Base-by-base conservation (phyloP, 495 filamentous ascomycete species). In the Tuber indicum region DNA sequence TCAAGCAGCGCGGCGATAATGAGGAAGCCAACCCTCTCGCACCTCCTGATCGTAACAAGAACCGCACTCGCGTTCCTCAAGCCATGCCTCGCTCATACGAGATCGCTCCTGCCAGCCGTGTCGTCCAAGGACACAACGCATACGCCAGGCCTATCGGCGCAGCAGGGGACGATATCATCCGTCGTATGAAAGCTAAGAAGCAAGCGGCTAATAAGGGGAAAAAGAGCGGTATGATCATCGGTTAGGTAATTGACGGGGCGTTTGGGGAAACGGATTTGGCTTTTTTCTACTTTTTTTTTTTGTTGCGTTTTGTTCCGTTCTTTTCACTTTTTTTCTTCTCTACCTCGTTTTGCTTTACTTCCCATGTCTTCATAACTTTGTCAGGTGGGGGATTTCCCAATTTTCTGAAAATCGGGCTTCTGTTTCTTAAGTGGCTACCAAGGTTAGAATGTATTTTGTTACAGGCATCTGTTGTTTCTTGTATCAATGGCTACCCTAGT, bases 181-280 rank as follows among this genome's bases (percentile, higher is more conserved):
- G 82, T 32, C 79, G 82, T 45, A 81, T 84, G 77, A 84, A 84
- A 80, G 82, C 82, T 1, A 83, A 83, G 70, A 81, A 81, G 41
- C 78, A 81, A 42, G 79, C 80, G 10, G 73, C 78, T 72, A 82
- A 79, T 43, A 82, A 82, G 47, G 80, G 81, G 3, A 76, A 72
- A 72, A 82, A 82, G 80, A 82, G 80, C 36, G 74, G 76, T 23
- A 78, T 82, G 76, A 82, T 78, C 74, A 82, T 82, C 43, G 78
- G 78, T 17, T 81, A 81, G 77, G 41, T 42, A 44, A 72, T 47
- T 17, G 66, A 72, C 74, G 47, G 76, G 79, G 80, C 75, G 75
- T 79, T 76, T 73, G 52, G 72, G 78, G 75, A 70, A 75, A 75
- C 71, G 66, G 43, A 52, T 16, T 77, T 72, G 62, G 70, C 26